A percentile compares a stretch with the other conserved stretches of the same genome.
These are phyloP conservation scores for Russula dissimulans DNA, from an alignment of 768 basidiomycete genomes.

Conservation along the genomic window DNA sequence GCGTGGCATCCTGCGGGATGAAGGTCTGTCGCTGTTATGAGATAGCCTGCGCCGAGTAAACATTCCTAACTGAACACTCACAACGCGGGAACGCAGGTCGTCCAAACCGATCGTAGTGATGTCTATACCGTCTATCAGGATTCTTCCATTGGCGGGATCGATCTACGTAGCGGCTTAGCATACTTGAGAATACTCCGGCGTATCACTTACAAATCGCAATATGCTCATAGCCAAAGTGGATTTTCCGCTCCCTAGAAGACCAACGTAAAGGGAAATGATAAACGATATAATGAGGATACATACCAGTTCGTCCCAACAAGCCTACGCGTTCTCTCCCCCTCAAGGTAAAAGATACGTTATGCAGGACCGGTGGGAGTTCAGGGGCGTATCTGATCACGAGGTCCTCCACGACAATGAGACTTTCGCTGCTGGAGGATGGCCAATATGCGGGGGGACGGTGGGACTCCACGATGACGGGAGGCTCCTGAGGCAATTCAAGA, in stretches of 20 bases:
- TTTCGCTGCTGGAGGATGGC: constrained; percentile 64
- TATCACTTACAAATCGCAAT: constrained; percentile 57
- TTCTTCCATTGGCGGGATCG: constrained; percentile 66
- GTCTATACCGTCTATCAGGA: constrained; percentile 82
- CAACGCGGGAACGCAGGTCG: constrained; percentile 69
- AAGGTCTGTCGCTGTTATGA: constrained; percentile 44
- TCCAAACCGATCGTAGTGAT: constrained; percentile 78
- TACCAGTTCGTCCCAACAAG: constrained; percentile 67
- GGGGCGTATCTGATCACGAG: constrained; percentile 76
- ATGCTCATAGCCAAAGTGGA: constrained; percentile 82
- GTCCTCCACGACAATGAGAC: constrained; percentile 61
- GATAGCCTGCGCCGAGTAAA: neutral
- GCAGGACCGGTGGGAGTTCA: constrained; percentile 73
- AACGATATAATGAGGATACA: constrained; percentile 14
- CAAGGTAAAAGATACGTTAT: constrained; percentile 63
- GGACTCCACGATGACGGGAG: constrained; percentile 63
- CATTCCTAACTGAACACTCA: constrained; percentile 28
- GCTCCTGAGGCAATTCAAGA: constrained; percentile 81
- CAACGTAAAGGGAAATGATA: constrained; percentile 1
- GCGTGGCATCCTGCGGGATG: constrained; percentile 61
- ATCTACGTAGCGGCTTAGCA: constrained; percentile 31
- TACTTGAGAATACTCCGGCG: neutral
- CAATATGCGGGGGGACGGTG: constrained; percentile 84
- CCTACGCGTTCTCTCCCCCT: constrained; percentile 68
- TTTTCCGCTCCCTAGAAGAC: constrained; percentile 55